Evolutionary conservation across 495 filamentous ascomycete species (phyloP).

Genomic region (Alectoria sarmentosa): DNA sequence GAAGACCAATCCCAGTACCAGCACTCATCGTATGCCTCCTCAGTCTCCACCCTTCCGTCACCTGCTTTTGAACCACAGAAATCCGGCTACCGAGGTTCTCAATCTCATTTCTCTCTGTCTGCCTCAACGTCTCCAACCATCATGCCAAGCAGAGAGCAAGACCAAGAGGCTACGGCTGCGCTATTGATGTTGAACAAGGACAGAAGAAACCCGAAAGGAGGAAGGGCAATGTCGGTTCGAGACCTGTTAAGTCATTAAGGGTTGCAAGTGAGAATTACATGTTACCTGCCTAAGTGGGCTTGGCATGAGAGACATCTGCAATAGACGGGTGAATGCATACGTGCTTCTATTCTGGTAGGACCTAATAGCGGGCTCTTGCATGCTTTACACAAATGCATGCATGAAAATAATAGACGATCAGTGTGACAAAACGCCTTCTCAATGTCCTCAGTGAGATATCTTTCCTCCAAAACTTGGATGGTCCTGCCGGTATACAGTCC

Average conservation of each 20-base stretch:
- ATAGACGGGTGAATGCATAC: not conserved
- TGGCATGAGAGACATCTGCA: not conserved
- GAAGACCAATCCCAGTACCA: conserved; percentile 34
- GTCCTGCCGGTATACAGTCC: not conserved
- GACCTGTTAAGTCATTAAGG: conserved; percentile 53
- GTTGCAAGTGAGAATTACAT: not conserved
- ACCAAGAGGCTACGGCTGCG: conserved; percentile 76
- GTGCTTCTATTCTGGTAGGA: not conserved
- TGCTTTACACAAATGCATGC: not conserved
- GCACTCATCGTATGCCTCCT: conserved; percentile 31
- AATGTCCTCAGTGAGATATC: not conserved
- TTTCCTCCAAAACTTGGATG: not conserved
- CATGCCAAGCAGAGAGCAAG: conserved; percentile 35
- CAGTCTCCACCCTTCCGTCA: conserved; percentile 37
- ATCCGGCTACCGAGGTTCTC: conserved; percentile 25
- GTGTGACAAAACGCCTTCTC: conserved; percentile 4
- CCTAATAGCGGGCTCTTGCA: conserved; percentile 2
- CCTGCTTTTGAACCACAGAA: conserved; percentile 33
- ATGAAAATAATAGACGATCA: conserved; percentile 8
- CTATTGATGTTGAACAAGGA: conserved; percentile 74
- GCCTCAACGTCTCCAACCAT: conserved; percentile 34
- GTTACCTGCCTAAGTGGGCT: not conserved
- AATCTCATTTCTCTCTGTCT: conserved; percentile 24
- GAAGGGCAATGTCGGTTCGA: conserved; percentile 64
- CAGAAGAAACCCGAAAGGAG: conserved; percentile 36